These are phyloP conservation scores for Coemansia sp. DNA, from an alignment of 192 early-diverging fungal species.

Conservation along the genomic window DNA sequence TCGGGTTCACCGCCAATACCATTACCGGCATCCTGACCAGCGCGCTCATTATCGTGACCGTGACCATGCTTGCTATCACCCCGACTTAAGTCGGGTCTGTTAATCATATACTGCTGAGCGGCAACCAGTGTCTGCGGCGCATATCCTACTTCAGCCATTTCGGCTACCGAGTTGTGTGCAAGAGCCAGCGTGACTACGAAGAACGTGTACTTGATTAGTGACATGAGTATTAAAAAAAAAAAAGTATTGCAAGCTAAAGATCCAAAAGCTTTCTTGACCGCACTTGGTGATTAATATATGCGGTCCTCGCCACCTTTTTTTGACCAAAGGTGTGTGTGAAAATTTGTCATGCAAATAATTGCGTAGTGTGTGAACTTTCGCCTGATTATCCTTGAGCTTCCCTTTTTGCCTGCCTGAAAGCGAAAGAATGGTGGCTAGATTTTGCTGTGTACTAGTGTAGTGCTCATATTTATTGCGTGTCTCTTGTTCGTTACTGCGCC, in stretches of 20 bases:
- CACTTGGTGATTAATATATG: background rate
- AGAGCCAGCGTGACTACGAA: background rate
- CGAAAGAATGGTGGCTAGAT: background rate
- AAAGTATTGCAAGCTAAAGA: background rate
- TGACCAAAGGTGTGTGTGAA: background rate
- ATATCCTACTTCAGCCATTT: conserved; percentile 38
- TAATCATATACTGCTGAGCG: conserved; percentile 33
- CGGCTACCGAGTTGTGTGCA: background rate
- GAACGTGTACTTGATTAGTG: background rate
- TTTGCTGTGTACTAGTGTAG: background rate
- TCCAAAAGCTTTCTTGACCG: background rate
- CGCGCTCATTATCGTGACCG: conserved; percentile 1
- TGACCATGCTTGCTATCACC: background rate
- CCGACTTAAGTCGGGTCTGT: conserved; percentile 19
- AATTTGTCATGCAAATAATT: background rate
- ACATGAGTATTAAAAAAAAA: background rate
- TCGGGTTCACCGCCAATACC: background rate
- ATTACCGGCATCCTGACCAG: background rate
- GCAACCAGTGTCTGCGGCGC: conserved; percentile 36
- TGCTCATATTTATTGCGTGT: background rate
- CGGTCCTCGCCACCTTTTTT: background rate
- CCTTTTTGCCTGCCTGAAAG: background rate
- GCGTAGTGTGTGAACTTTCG: background rate
- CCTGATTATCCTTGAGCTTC: background rate
- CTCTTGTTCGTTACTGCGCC: conserved; percentile 3